Conservation (phyloP, 148 eudicot species). For the Polygonum aviculare region DNA sequence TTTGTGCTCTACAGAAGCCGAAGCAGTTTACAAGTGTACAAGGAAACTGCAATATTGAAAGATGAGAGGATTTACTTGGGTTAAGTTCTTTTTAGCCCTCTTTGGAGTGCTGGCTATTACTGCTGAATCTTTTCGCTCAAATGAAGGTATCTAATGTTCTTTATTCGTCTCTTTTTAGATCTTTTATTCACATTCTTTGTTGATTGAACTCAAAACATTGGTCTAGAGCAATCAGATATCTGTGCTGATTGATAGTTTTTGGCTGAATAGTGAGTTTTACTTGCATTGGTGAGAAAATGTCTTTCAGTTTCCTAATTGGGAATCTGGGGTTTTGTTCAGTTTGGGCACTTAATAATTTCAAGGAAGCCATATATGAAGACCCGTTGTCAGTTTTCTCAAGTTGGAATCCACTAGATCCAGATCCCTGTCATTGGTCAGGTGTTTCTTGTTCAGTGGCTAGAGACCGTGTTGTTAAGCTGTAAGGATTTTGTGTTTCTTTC, state of each 20-base stretch:
- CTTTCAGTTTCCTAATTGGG: neutral
- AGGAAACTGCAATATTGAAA: neutral
- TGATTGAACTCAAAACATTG: neutral
- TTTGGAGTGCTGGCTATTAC: slow-evolving; percentile 30
- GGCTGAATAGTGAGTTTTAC: slow-evolving; percentile 10
- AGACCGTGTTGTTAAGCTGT: slow-evolving; percentile 72
- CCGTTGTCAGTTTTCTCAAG: slow-evolving; percentile 61
- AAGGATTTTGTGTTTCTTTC: slow-evolving; percentile 41
- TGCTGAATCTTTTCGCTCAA: slow-evolving; percentile 42
- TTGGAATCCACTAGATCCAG: slow-evolving; percentile 77
- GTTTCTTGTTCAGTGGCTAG: slow-evolving; percentile 49
- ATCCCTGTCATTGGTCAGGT: slow-evolving; percentile 85
- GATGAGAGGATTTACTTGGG: slow-evolving; percentile 35
- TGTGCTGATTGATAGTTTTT: neutral
- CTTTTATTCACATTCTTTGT: neutral
- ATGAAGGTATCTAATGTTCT: slow-evolving; percentile 43
- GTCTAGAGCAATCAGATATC: neutral
- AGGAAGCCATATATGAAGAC: slow-evolving; percentile 88
- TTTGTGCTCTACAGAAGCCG: neutral
- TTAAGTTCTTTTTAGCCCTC: slow-evolving; percentile 31
- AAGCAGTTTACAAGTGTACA: neutral
- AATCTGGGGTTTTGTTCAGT: slow-evolving; percentile 35
- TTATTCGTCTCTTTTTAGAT: slow-evolving; percentile 11
- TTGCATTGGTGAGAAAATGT: neutral
- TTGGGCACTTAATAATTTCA: slow-evolving; percentile 65